Evolutionary conservation across 129 eudicot genomes (phyloP).

Genomic region (Artemisia annua): DNA sequence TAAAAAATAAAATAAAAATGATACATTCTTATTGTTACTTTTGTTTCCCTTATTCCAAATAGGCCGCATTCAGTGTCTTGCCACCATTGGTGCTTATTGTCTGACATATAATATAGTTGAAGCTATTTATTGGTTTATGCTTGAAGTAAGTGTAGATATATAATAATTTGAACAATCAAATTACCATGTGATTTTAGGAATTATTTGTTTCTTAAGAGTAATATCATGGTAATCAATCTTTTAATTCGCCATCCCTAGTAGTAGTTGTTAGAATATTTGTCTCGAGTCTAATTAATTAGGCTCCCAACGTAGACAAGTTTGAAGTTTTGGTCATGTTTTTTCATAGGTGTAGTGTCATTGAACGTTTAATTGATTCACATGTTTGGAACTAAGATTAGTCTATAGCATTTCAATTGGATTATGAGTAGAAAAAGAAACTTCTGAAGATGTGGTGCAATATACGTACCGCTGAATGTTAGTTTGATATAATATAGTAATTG

Average conservation of each 20-base stretch:
- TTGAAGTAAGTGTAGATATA: background rate
- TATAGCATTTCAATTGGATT: background rate
- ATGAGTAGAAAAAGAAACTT: background rate
- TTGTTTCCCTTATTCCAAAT: constrained; percentile 1
- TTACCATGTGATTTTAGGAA: constrained; percentile 2
- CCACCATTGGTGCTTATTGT: constrained; percentile 26
- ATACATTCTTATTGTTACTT: background rate
- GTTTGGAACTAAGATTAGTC: too few species aligned
- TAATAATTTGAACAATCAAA: background rate
- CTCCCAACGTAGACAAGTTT: background rate
- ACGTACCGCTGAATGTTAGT: too few species aligned
- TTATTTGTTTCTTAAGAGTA: constrained; percentile 2
- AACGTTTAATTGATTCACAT: background rate
- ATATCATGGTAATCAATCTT: background rate
- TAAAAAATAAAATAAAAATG: background rate
- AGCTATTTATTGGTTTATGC: background rate
- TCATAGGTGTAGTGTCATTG: background rate
- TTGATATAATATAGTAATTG: too few species aligned
- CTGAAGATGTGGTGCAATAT: too few species aligned
- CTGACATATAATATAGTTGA: constrained; percentile 7
- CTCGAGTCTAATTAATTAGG: background rate
- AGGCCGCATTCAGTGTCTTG: constrained; percentile 24
- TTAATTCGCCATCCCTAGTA: background rate
- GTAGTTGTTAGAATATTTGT: background rate
- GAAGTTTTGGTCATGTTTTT: background rate